Evolutionary conservation across 768 basidiomycete species (phyloP), one percentile per base, ranked within the genome.

Genomic region (Neoboletus subvelutipes): DNA sequence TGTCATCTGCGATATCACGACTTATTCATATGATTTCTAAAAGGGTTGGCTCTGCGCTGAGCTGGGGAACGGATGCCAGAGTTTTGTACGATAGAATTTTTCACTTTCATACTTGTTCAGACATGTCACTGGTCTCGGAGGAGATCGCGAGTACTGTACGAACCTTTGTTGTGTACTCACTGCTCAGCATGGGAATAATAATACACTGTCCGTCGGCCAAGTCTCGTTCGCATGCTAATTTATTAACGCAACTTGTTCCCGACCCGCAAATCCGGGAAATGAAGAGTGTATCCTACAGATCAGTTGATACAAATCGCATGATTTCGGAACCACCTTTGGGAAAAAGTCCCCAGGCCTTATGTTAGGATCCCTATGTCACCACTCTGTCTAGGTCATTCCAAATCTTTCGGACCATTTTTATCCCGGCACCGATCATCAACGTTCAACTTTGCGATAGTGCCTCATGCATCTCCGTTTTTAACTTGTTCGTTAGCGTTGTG

Each of bases 371-470:
- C 28, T 12, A 2, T 29, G 7, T 36, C 13, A 43, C 18, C 1
- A 6, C 9, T 22, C 13, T 24, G 5, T 36, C 45, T 5, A n/a
- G n/a, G 3, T 45, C 37, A 52, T 26, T 28, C 49, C 55, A 20
- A 28, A 13, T 17, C 31, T 45, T 49, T 24, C 86, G 87, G 90
- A 78, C 75, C 4, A 87, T 92, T 7, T 92, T 85, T 68, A 77
- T 86, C 33, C 91, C 91, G 1, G 82, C 88, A 0, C 91, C 94
- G 68, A 65, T 86, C 53, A 76, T 91, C 76, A 94, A 94, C 72
- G 93, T 93, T 91, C 76, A 94, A 94, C 72, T 94, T 93, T 64
- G 75, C 83, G 10, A 22, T 93, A 33, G 81, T 92, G 1, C 92
- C 92, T 2, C 84, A 81, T 5, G n/a, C 91, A 93, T 62, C 72